Evolutionary conservation across 176 grass and related monocot genomes (phyloP), one percentile per base, ranked within the genome.

Genomic region (Thalia dealbata): DNA sequence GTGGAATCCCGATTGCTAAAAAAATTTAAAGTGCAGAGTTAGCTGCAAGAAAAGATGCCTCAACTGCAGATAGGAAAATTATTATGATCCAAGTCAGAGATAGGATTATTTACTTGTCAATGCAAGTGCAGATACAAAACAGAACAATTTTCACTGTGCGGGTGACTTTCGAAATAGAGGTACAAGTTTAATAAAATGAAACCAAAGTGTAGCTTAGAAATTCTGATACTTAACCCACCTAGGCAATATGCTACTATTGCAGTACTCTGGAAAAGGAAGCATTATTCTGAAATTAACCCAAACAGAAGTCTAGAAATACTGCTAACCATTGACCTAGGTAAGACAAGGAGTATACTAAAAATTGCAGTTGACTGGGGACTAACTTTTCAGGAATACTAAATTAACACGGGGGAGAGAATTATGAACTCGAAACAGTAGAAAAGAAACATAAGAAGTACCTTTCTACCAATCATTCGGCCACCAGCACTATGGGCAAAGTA

Each of bases 401-500:
- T 10, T 13, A 10, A 13, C 6, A 48, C 11, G 45, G 10, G 10
- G 11, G 45, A 48, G 45, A 48, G 11, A 13, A 10, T 10, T 48
- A 48, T 21, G 16, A 60, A 22, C 21, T 18, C 24, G n/a, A 58
- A 44, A 43, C n/a, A n/a, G 66, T 13, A 66, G 48, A 69, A 45
- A 64, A 25, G 32, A 38, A 38, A 15, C 70, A 68, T 19, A 43
- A 42, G 9, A 24, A 68, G 30, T 61, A 93, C 95, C 95, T 88
- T 93, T 86, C 88, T 92, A 26, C 95, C 95, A 45, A 99, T 99
- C 81, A 99, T 93, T 83, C 87, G 78, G 23, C 95, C 95, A 79
- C 95, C 95, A 81, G 95, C 90, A 65, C 80, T 84, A 69, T 99
- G 95, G 42, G 95, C 95, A 75, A 99, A 99, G 82, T 99, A 99